Evolutionary conservation across 2,329 filamentous ascomycete species (phyloP), one percentile per base, ranked within the genome.

Genomic region (Fusarium sp.): DNA sequence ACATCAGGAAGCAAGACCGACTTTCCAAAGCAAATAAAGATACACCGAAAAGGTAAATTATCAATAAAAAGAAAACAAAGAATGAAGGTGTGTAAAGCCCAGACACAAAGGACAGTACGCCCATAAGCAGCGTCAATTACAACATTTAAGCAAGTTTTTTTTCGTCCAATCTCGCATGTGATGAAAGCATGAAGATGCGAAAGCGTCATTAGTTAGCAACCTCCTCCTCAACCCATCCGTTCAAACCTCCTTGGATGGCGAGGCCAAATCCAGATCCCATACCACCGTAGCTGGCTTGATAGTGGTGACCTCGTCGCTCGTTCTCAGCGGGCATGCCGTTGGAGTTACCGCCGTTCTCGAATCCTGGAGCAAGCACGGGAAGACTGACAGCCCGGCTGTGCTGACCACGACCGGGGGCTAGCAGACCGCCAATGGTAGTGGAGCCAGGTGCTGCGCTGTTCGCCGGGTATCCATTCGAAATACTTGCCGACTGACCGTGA

Each of bases 371-470:
- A 57, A 92, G 86, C 8, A 87, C 89, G 2, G 96, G 96, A 76
- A 99, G 84, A 79, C 94, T 97, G 64, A 98, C 94, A 34, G 96
- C 94, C 40, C 96, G 91, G 77, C 89, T 95, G 80, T 91, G 89
- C 68, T 88, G 87, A 32, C 86, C 83, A 34, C 89, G 86, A 16
- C 89, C 89, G 4, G 93, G 92, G 5, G 92, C 91, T 53, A 96
- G 86, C 40, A 97, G 87, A 10, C 92, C 92, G 45, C 92, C 91
- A 66, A 95, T 91, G 2, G 90, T 93, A 3, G 91, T 90, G 4
- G 91, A 84, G 38, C 87, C 88, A 25, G 86, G 85, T 5, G 82
- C 79, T n/a, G 83, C 80, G 47, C 82, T 80, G 73, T 84, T 87
- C 40, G 83, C 83, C 45, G 87, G 80, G 71, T 87, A 91, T 50